These are phyloP conservation scores for Chlamydomonas reinhardtii DNA, from an alignment of 163 green algal species.

Conservation along the genomic window DNA sequence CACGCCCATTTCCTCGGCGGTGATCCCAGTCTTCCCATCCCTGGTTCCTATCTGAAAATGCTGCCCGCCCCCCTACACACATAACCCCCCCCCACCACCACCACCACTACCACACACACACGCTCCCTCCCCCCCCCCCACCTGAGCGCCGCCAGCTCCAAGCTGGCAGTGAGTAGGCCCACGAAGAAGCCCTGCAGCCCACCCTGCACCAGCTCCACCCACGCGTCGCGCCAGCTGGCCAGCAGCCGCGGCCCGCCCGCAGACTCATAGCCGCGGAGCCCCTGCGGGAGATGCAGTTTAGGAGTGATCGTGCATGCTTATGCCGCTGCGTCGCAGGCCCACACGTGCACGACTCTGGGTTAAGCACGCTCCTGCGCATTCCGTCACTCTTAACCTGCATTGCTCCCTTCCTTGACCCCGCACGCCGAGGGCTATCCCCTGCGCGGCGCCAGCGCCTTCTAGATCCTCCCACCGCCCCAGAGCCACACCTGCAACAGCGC, in stretches of 20 bases:
- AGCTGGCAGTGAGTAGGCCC: slow-evolving; percentile 35
- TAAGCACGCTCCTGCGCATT: too few relatives aligned
- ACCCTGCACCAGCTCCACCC: slow-evolving; percentile 65
- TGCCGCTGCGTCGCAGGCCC: too few relatives aligned
- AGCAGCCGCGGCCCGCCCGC: slow-evolving; percentile 58
- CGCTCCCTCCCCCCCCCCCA: not conserved
- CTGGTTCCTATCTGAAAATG: too few relatives aligned
- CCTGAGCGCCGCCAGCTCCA: slow-evolving; percentile 43
- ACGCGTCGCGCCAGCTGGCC: slow-evolving; percentile 69
- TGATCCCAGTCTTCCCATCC: too few relatives aligned
- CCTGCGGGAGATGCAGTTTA: slow-evolving; percentile 43
- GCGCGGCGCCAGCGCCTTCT: too few relatives aligned
- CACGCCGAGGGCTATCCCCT: too few relatives aligned
- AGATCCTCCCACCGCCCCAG: too few relatives aligned
- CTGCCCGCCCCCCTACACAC: not conserved
- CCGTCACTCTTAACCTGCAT: too few relatives aligned
- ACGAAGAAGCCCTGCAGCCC: slow-evolving; percentile 43
- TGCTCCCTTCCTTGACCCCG: too few relatives aligned
- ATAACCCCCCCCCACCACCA: not conserved
- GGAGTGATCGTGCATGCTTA: too few relatives aligned
- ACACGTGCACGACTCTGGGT: too few relatives aligned
- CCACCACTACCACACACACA: not conserved
- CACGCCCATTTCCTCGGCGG: too few relatives aligned
- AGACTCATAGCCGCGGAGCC: slow-evolving; percentile 65
- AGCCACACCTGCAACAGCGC: slow-evolving; percentile 46